Evolutionary conservation across 805 yeast genomes (phyloP).

Genomic region (Sugiyamaella valdiviana): DNA sequence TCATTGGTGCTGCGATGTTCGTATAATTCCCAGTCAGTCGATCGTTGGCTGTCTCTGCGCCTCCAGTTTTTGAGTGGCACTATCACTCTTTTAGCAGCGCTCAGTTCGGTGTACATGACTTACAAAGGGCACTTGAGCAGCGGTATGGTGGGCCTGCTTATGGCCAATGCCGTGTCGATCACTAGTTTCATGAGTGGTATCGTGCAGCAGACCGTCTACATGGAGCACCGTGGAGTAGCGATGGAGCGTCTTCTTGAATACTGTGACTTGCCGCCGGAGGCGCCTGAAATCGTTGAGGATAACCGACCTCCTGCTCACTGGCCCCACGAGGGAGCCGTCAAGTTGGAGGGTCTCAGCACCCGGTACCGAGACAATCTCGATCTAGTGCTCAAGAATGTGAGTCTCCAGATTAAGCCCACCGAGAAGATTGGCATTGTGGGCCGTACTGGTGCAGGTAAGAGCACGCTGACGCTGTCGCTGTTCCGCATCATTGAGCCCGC

Average conservation of each 20-base stretch:
- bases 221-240: constrained; percentile 83
- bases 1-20: constrained; percentile 75
- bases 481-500: constrained; percentile 50
- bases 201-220: constrained; percentile 86
- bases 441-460: constrained; percentile 82
- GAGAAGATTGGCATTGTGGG: constrained; percentile 81
- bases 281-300: constrained; percentile 54
- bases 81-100: constrained; percentile 43
- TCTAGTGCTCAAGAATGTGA: constrained; percentile 59
- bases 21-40: constrained; percentile 74
- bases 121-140: constrained; percentile 62
- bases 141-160: constrained; percentile 81
- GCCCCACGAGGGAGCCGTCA: constrained; percentile 64
- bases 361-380: constrained; percentile 61
- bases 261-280: constrained; percentile 44
- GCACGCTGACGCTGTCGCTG: constrained; percentile 69
- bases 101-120: constrained; percentile 46
- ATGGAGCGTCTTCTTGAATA: constrained; percentile 47
- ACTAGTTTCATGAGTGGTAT: constrained; percentile 85
- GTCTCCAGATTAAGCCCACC: constrained; percentile 61
- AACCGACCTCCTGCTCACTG: constrained; percentile 58
- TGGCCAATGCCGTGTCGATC: constrained; percentile 75
- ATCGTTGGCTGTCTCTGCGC: constrained; percentile 89
- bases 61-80: constrained; percentile 63
- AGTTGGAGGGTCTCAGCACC: constrained; percentile 62